Evolutionary conservation across 1,284 basidiomycete genomes (phyloP).

Genomic region (Naganishia liquefaciens): DNA sequence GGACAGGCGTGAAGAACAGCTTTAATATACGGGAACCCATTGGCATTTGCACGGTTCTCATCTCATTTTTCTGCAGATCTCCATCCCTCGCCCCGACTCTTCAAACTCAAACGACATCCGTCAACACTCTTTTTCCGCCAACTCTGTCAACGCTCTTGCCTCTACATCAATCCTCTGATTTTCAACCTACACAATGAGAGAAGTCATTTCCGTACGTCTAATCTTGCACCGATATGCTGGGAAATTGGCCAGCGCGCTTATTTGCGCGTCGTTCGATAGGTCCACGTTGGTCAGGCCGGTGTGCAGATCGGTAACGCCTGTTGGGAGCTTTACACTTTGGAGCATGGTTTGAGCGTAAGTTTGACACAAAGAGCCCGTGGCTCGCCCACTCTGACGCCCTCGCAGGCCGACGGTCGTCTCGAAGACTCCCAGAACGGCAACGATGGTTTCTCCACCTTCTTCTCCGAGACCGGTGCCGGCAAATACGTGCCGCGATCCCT

Average conservation of each 20-base stretch:
- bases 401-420: conserved; percentile 82
- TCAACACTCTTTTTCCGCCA: conserved; percentile 28
- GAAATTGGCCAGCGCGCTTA: not conserved
- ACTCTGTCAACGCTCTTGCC: not conserved
- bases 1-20: no score
- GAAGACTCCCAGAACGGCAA: conserved; percentile 73
- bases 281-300: conserved; percentile 56
- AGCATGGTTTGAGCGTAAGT: conserved; percentile 92
- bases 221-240: not conserved
- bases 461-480: conserved; percentile 69
- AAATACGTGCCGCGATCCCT: conserved; percentile 98
- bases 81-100: conserved; percentile 13
- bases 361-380: not conserved
- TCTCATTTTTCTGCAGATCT: no score
- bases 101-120: conserved; percentile 19
- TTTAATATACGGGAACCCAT: not conserved
- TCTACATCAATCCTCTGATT: not conserved
- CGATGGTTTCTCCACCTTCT: conserved; percentile 85
- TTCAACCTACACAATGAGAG: conserved; percentile 36
- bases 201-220: conserved; percentile 42
- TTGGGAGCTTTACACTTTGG: conserved; percentile 98
- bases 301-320: conserved; percentile 85
- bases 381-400: not conserved
- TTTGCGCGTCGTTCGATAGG: conserved; percentile 36
- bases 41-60: no score